These are phyloP conservation scores for Penicillium sp. DNA, from an alignment of 2,329 filamentous ascomycete genomes.

Conservation along the genomic window DNA sequence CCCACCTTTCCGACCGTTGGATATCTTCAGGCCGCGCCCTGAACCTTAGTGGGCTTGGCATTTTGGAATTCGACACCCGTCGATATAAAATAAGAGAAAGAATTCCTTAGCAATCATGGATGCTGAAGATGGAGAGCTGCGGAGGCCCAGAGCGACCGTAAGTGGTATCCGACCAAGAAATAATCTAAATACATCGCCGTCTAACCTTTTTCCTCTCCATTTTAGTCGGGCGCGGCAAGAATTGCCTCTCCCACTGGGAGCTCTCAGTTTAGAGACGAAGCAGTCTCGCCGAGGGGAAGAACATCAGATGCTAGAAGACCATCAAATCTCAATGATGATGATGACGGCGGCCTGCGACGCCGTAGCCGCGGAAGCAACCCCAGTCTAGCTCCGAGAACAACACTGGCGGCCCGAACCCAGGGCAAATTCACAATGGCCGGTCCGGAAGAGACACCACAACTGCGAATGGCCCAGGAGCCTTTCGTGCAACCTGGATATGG, in stretches of 20 bases:
- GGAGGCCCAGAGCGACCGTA: slow-evolving; percentile 11
- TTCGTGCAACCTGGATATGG: slow-evolving; percentile 57
- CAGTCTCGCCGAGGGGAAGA: slow-evolving; percentile 7
- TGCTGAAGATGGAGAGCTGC: slow-evolving; percentile 1
- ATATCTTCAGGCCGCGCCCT: not conserved
- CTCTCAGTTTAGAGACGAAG: slow-evolving; percentile 1
- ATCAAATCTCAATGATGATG: slow-evolving; percentile 3
- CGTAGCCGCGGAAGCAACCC: slow-evolving; percentile 21
- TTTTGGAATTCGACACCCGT: not conserved
- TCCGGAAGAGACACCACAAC: slow-evolving; percentile 31
- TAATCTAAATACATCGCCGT: not conserved
- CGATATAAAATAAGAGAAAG: not conserved
- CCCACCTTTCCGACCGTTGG: not conserved
- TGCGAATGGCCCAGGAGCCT: slow-evolving; percentile 39
- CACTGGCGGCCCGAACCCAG: slow-evolving; percentile 27
- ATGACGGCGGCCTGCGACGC: slow-evolving; percentile 14
- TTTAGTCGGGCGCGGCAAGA: slow-evolving; percentile 9
- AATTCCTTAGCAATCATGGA: slow-evolving; percentile 9
- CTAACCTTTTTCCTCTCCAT: not conserved
- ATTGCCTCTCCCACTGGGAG: slow-evolving; percentile 12
- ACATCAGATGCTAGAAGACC: not conserved
- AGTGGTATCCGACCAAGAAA: not conserved
- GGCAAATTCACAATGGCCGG: slow-evolving; percentile 35
- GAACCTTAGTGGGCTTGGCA: not conserved
- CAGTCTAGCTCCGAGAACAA: slow-evolving; percentile 27